Conservation (phyloP, 257 asterid species). For the Penstemon barbatus region DNA sequence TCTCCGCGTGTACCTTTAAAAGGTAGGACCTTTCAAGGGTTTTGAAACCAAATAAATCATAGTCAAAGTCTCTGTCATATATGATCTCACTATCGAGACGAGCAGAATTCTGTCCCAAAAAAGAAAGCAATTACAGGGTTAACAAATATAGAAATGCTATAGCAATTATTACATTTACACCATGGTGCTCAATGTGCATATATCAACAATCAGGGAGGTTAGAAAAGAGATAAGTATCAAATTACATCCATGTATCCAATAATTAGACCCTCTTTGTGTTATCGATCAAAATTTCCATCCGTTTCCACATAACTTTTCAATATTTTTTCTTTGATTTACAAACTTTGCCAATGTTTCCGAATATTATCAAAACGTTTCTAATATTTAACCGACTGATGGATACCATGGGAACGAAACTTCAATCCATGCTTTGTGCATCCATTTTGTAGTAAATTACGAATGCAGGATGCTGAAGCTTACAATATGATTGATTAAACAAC, state of each 20-base stretch:
- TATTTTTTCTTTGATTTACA: too few relatives aligned
- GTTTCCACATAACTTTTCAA: too few relatives aligned
- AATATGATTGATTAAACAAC: not conserved
- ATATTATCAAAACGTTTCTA: too few relatives aligned
- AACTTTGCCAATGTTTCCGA: too few relatives aligned
- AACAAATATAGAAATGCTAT: not conserved
- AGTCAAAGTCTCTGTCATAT: conserved; percentile 91
- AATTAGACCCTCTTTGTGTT: not conserved
- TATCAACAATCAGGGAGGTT: not conserved
- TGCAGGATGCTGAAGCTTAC: not conserved
- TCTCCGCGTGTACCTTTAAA: conserved; percentile 71
- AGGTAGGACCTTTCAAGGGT: conserved; percentile 95
- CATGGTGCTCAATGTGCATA: not conserved
- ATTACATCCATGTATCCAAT: not conserved
- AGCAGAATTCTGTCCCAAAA: conserved; percentile 59
- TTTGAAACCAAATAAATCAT: conserved; percentile 92
- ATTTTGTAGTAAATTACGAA: not conserved
- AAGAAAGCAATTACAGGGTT: conserved; percentile 9
- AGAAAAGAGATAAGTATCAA: too few relatives aligned
- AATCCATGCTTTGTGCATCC: not conserved
- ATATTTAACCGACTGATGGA: too few relatives aligned
- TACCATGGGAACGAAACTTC: too few relatives aligned
- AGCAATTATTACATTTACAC: not conserved
- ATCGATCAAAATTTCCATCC: too few relatives aligned
- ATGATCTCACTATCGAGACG: conserved; percentile 93